Base-by-base conservation (phyloP, 805 yeast species). In the Candida argentea region DNA sequence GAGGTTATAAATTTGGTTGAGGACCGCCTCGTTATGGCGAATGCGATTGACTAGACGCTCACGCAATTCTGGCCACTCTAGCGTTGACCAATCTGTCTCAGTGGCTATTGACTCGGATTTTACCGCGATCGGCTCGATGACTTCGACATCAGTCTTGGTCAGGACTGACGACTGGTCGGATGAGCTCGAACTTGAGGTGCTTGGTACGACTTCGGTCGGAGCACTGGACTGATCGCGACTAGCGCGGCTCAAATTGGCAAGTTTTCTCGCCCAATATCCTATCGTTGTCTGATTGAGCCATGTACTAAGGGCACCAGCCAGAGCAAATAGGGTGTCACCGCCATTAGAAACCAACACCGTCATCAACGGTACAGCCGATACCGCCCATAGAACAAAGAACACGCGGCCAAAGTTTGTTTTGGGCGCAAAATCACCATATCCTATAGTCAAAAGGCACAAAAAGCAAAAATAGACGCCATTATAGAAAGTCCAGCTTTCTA, bases 361-460 rank as follows among this genome's bases (percentile, higher is more conserved):
- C 93, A 85, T 84, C 28, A 84, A 59, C 2, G 95, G 95, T 14
- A 86, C 77, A 0, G 95, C 94, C 5, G 74, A 58, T 13, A 86
- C 47, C 1, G 86, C 79, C 95, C 95, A 86, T 6, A 73, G 52
- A 5, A 82, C 73, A 42, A 85, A 85, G 39, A 84, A 72, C 1
- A 78, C 68, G 23, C 79, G 55, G 1, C 94, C 93, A 5, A 80
- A 76, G 1, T 75, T 53, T 0, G 76, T 52, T 2, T 27, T 32
- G 1, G 94, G 94, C 1, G 73, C 61, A 39, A 60, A 74, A 44
- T 77, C 86, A 17, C 95, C 95, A 50, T 81, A 84, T 1, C 95
- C 95, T 31, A 86, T 79, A 0, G 95, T 82, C 5, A 84, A 53
- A 29, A 86, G 65, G 42, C 89, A 75, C 22, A 81, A 54, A 36